These are phyloP conservation scores for Lactuca saligna DNA, from an alignment of 129 eudicot genomes.

Conservation along the genomic window DNA sequence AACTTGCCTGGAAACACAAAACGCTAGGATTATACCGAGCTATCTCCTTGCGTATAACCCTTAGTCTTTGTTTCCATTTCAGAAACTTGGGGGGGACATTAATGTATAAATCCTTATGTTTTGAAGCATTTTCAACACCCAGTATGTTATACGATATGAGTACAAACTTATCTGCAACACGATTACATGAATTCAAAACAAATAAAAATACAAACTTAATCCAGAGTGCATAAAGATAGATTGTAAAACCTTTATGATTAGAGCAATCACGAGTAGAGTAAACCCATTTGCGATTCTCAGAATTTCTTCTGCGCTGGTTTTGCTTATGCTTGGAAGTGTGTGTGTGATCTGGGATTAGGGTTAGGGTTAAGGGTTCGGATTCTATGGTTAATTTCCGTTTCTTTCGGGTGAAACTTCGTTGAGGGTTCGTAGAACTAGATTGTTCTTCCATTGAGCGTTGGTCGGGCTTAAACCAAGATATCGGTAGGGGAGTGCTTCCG, in stretches of 20 bases:
- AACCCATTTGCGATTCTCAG: slow-evolving; percentile 50
- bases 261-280: slow-evolving; percentile 40
- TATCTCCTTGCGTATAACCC: slow-evolving; percentile 50
- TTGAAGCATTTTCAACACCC: slow-evolving; percentile 83
- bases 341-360: neutral
- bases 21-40: slow-evolving; percentile 53
- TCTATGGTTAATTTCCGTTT: slow-evolving; percentile 27
- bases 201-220: neutral
- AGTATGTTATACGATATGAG: slow-evolving; percentile 78
- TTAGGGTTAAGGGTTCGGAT: slow-evolving; percentile 14
- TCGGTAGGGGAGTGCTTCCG: no score
- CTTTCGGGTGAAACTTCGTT: slow-evolving; percentile 9
- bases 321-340: slow-evolving; percentile 8
- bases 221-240: neutral
- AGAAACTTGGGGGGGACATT: slow-evolving; percentile 46
- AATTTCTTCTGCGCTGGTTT: neutral
- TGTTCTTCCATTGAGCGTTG: slow-evolving; percentile 17
- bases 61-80: slow-evolving; percentile 68
- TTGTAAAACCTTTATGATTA: slow-evolving; percentile 32
- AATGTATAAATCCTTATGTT: slow-evolving; percentile 64
- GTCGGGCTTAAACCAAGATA: slow-evolving; percentile 4
- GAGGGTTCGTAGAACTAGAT: neutral
- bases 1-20: slow-evolving; percentile 79
- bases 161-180: slow-evolving; percentile 62
- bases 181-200: neutral